phyloP scores from a whole-genome alignment of 2,329 filamentous ascomycete genomes.

The Passalora sequoiae region DNA sequence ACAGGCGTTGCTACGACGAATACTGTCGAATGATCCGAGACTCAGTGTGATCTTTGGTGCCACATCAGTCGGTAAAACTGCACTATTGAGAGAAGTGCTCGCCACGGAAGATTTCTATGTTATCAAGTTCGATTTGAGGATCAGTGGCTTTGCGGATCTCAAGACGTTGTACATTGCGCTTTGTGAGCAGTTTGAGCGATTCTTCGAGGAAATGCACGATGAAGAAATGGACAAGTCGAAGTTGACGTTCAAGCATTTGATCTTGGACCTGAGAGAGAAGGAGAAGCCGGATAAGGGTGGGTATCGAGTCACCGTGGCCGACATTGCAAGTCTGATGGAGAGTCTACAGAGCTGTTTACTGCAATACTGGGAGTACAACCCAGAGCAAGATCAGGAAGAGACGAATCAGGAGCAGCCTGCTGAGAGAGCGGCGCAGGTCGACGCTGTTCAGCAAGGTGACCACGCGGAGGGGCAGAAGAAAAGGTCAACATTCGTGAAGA shows the following conservation, averaged over 20 bases:
- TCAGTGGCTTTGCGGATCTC: conserved; percentile 18
- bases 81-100: conserved; percentile 16
- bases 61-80: conserved; percentile 20
- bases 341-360: conserved; percentile 19
- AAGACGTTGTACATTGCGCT: conserved; percentile 15
- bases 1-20: conserved; percentile 12
- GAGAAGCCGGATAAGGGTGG: conserved; percentile 14
- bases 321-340: conserved; percentile 19
- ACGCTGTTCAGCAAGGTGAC: background rate
- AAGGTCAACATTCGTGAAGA: conserved; percentile 13
- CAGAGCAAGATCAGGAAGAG: conserved; percentile 2
- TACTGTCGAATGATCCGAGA: conserved; percentile 17
- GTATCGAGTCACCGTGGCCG: conserved; percentile 15
- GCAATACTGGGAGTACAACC: conserved; percentile 18
- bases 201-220: conserved; percentile 19
- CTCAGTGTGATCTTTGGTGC: conserved; percentile 19
- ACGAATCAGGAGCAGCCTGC: background rate
- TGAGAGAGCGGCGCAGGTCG: background rate
- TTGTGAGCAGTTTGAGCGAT: conserved; percentile 16
- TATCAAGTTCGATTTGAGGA: conserved; percentile 19
- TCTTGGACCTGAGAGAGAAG: conserved; percentile 9
- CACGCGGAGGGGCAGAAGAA: conserved; percentile 2
- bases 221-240: conserved; percentile 20
- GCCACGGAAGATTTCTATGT: conserved; percentile 20
- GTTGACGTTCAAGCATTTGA: conserved; percentile 16